Percentiles rank a stretch among this genome's conserved stretches.
These are phyloP conservation scores for Cotoneaster glaucophyllus DNA, from an alignment of 306 rosid species.

Conservation along the genomic window DNA sequence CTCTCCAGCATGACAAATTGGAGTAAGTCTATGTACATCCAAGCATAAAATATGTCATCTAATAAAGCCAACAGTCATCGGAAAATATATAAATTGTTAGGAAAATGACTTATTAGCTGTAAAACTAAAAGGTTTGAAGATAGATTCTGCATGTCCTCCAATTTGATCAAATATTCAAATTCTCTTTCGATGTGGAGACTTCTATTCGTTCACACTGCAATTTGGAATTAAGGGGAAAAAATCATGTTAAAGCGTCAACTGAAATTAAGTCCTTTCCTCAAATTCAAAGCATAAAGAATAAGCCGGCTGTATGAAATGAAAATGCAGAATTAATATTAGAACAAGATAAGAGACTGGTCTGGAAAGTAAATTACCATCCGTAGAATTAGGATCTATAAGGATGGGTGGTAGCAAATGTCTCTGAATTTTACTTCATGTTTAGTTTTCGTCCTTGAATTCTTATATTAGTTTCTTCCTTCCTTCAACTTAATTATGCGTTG, in stretches of 20 bases:
- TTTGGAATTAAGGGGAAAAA: conserved; percentile 17
- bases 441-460: no score
- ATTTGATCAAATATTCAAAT: conserved; percentile 61
- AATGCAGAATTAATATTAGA: neutral
- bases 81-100: neutral
- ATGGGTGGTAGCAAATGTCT: no score
- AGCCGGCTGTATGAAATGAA: conserved; percentile 3
- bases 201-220: conserved; percentile 26
- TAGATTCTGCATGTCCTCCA: conserved; percentile 37
- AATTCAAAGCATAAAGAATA: conserved; percentile 37
- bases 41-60: neutral
- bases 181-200: conserved; percentile 44
- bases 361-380: conserved; percentile 3
- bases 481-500: no score
- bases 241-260: conserved; percentile 22
- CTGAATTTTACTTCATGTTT: no score
- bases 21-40: neutral
- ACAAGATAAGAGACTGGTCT: neutral
- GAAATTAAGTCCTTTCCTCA: conserved; percentile 36
- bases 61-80: conserved; percentile 2
- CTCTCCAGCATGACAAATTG: no score
- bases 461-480: no score
- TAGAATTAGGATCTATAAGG: no score
- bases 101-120: conserved; percentile 34
- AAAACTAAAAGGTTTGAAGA: conserved; percentile 25